Evolutionary conservation across 306 rosid species (phyloP).

Genomic region (Cicer pinnatifidum): DNA sequence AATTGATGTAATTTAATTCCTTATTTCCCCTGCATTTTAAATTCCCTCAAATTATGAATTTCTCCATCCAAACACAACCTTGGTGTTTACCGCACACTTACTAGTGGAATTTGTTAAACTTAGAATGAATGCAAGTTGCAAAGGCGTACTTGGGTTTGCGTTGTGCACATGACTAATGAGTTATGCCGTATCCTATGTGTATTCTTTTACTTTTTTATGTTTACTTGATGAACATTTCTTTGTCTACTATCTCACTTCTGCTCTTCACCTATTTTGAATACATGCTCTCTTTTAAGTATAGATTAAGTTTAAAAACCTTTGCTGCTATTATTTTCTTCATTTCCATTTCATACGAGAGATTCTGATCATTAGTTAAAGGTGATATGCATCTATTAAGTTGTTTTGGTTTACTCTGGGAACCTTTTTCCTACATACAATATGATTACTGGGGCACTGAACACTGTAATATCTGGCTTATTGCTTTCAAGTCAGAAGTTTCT

Average conservation of each 20-base stretch:
- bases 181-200: slow-evolving; percentile 4
- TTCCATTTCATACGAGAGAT: neutral
- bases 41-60: neutral
- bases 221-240: slow-evolving; percentile 6
- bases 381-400: slow-evolving; percentile 15
- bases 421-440: neutral
- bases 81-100: neutral
- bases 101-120: slow-evolving; percentile 18
- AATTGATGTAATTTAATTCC: slow-evolving; percentile 2
- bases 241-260: neutral
- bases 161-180: neutral
- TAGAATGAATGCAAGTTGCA: slow-evolving; percentile 5
- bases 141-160: neutral
- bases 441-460: neutral
- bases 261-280: neutral
- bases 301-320: neutral
- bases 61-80: slow-evolving; percentile 12
- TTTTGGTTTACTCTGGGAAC: slow-evolving; percentile 7
- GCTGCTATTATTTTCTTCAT: neutral
- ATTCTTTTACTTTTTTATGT: neutral
- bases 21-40: slow-evolving; percentile 6
- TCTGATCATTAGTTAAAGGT: slow-evolving; percentile 24
- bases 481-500: slow-evolving; percentile 27
- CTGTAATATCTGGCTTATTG: slow-evolving; percentile 30
- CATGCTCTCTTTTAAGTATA: slow-evolving; percentile 1